Percentiles rank a stretch among this genome's conserved stretches.
phyloP scores from a whole-genome alignment of 306 rosid species.

The Ormosia semicastrata region DNA sequence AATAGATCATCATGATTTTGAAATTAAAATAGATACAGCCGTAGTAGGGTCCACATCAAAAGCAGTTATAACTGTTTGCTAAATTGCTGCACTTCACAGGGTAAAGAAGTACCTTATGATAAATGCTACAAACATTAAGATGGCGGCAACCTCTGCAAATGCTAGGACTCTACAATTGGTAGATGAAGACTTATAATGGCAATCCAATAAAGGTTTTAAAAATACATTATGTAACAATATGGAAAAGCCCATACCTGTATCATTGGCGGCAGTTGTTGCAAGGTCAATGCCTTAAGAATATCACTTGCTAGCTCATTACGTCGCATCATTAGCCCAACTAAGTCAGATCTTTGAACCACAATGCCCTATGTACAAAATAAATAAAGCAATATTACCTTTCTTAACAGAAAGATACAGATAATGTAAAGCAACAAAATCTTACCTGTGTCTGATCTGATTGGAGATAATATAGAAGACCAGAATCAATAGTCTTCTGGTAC shows the following conservation, averaged over 20 bases:
- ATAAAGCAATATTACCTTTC: constrained; percentile 21
- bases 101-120: constrained; percentile 73
- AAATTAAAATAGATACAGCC: constrained; percentile 8
- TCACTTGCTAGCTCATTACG: constrained; percentile 92
- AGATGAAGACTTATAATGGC: constrained; percentile 20
- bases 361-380: constrained; percentile 58
- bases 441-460: constrained; percentile 84
- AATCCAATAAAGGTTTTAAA: constrained; percentile 12
- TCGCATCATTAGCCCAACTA: constrained; percentile 83
- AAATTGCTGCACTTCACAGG: background rate
- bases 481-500: constrained; percentile 70
- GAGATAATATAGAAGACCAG: constrained; percentile 90
- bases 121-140: constrained; percentile 79
- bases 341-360: constrained; percentile 74
- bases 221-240: constrained; percentile 19
- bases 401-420: constrained; percentile 14
- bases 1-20: background rate
- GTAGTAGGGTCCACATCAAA: background rate
- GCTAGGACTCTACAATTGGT: constrained; percentile 58
- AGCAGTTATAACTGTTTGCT: background rate
- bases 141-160: constrained; percentile 91
- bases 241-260: constrained; percentile 47
- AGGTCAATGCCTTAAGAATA: constrained; percentile 68
- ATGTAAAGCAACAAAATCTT: constrained; percentile 1
- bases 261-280: constrained; percentile 84